Evolutionary conservation across 2,329 filamentous ascomycete genomes (phyloP), one percentile per base, ranked within the genome.

Genomic region (Xylaria sp.): DNA sequence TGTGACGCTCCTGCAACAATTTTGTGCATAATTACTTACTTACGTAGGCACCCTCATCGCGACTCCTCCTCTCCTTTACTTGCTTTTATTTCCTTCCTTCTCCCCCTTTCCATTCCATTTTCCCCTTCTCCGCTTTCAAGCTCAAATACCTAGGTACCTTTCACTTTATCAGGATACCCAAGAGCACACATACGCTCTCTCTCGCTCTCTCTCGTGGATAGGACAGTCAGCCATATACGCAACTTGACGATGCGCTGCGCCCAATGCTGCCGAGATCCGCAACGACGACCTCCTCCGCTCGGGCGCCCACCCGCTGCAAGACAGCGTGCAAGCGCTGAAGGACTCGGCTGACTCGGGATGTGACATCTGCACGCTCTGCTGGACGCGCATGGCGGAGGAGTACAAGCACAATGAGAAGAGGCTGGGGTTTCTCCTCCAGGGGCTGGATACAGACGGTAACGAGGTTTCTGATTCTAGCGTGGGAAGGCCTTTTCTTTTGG

Each of bases 351-450:
- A 57, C 12, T 23, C 41, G 2, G 70, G 70, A 5, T 70, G 70
- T 39, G 70, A 72, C n/a, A 25, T 70, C n/a, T 72, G 67, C 28
- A 52, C 43, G 8, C 39, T 71, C 1, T 67, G 52, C 43, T 70
- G 67, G 67, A 51, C 67, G 0, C 1, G n/a, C 15, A 23, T 49
- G 20, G 41, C 18, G 18, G 33, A 59, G 9, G 15, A 3, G 0
- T 3, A 18, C 1, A 9, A 3, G 0, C 2, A 18, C 1, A 9
- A 8, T 9, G 23, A 49, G 28, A 1, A 28, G 15, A 8, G 1
- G 6, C n/a, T 57, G 4, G 62, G 10, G 4, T 33, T 25, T 23
- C 46, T 61, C 25, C 56, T 68, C 1, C 39, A 1, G 1, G 66
- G 61, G 12, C 15, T 62, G 2, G n/a, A 25, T 15, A 5, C 18